These are phyloP conservation scores for Populus tomentosa DNA, from an alignment of 441 rosid genomes.

Conservation along the genomic window DNA sequence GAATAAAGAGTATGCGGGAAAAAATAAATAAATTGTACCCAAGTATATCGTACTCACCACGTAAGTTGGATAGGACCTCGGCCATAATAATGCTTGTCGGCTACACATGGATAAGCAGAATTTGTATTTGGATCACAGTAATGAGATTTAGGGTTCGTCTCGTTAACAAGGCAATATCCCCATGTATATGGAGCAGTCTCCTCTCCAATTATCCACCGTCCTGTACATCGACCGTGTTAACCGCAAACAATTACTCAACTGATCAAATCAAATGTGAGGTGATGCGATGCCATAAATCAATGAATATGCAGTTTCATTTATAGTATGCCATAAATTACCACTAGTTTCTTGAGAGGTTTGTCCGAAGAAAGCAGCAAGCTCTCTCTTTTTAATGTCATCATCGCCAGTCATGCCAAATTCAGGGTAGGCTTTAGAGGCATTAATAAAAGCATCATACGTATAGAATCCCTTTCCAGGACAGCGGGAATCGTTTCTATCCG, in stretches of 20 bases:
- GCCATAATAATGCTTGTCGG: conserved; percentile 38
- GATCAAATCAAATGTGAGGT: too few relatives aligned
- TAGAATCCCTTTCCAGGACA: conserved; percentile 51
- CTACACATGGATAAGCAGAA: conserved; percentile 28
- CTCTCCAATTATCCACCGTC: conserved; percentile 36
- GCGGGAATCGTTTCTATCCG: conserved; percentile 37
- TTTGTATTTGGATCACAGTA: conserved; percentile 27
- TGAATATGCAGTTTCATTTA: conserved; percentile 42
- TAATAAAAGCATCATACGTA: conserved; percentile 48
- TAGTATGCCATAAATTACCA: too few relatives aligned
- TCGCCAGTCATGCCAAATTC: conserved; percentile 51
- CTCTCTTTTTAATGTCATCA: conserved; percentile 32
- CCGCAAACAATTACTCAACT: too few relatives aligned
- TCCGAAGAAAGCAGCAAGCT: conserved; percentile 51
- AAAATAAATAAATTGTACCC: too few relatives aligned
- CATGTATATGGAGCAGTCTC: conserved; percentile 43
- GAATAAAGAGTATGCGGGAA: too few relatives aligned
- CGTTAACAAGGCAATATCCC: conserved; percentile 48
- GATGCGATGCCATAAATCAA: too few relatives aligned
- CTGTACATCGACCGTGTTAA: conserved; percentile 2
- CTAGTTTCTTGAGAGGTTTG: too few relatives aligned
- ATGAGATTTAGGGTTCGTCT: conserved; percentile 22
- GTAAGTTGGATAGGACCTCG: conserved; percentile 57
- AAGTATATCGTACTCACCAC: conserved; percentile 23
- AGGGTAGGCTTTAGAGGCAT: conserved; percentile 38